Base-by-base conservation (phyloP, 73 alveolate species). In the Effrenium voratum region DNA sequence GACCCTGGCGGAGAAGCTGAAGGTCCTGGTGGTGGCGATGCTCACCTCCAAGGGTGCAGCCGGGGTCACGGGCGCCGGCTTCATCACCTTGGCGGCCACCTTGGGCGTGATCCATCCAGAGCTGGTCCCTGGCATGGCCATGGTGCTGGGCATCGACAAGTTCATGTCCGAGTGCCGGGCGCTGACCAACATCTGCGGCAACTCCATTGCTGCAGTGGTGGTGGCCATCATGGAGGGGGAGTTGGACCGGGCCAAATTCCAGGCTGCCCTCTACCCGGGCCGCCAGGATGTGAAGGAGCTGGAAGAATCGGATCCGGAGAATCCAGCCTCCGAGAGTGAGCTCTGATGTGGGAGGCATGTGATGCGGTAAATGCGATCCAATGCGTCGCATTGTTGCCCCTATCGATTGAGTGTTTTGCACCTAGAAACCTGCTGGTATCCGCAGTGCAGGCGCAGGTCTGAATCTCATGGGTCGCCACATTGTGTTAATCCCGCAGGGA, bases 41-140 rank as follows among this genome's bases (percentile, higher is more conserved):
- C 59, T 86, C 13, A 86, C 95, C 49, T 86, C 95, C 68, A 86
- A 86, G 83, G 95, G 95, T 36, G 95, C 95, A 12, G 95, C 95
- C 0, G 95, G 95, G 46, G 95, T 86, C 83, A 57, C 82, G 44
- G 95, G 95, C 59, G 95, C 95, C 68, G 95, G 95, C 49, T 86
- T 86, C 95, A 86, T 86, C 95, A 86, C 95, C 66, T 36, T 86
- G 95, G 95, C 95, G 36, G 80, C 83, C 95, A 86, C 95, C 34
- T 28, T 86, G 84, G 55, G 84, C 3, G 66, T 83, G 41, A 60
- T 86, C 47, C 82, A 66, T 34, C 95, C 95, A 66, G 84, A n/a
- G 80, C 83, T 86, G 38, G 95, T 86, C 1, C 84, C 95, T 26
- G 95, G 95, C 1, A 86, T 86, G 95, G 95, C 95, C 95, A 63